Evolutionary conservation across 2,329 filamentous ascomycete genomes (phyloP).

Genomic region (Lachnellula willkommii): DNA sequence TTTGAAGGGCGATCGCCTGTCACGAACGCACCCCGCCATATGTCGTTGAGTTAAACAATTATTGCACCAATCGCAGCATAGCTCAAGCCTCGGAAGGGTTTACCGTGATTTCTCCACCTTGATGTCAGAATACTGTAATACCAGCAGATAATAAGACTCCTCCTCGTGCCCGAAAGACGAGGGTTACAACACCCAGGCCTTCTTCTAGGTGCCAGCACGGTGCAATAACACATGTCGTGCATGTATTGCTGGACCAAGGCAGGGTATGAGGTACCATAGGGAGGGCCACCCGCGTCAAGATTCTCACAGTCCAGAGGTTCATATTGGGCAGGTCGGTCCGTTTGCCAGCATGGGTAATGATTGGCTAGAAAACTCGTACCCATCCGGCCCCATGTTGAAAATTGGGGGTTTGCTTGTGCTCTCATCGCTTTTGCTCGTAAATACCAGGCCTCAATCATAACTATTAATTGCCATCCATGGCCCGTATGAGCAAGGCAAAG

Average conservation of each 20-base stretch:
- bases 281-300: neutral
- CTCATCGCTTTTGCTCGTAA: neutral
- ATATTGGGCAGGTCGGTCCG: neutral
- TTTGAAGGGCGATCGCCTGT: too few relatives aligned
- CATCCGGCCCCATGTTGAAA: neutral
- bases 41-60: neutral
- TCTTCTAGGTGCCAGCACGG: neutral
- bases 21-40: too few relatives aligned
- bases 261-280: neutral
- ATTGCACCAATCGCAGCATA: neutral
- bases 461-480: neutral
- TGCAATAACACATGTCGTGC: constrained; percentile 10
- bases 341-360: neutral
- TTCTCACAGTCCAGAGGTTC: neutral
- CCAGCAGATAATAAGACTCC: neutral
- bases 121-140: neutral
- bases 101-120: neutral
- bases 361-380: neutral
- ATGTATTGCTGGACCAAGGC: constrained; percentile 2
- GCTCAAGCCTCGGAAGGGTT: neutral
- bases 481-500: neutral
- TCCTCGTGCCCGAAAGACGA: constrained; percentile 10
- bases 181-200: neutral
- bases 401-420: neutral
- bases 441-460: neutral